A percentile compares a stretch with the other conserved stretches of the same genome.
Conservation (phyloP, 2,329 filamentous ascomycete species). For the Raffaelea albimanens region DNA sequence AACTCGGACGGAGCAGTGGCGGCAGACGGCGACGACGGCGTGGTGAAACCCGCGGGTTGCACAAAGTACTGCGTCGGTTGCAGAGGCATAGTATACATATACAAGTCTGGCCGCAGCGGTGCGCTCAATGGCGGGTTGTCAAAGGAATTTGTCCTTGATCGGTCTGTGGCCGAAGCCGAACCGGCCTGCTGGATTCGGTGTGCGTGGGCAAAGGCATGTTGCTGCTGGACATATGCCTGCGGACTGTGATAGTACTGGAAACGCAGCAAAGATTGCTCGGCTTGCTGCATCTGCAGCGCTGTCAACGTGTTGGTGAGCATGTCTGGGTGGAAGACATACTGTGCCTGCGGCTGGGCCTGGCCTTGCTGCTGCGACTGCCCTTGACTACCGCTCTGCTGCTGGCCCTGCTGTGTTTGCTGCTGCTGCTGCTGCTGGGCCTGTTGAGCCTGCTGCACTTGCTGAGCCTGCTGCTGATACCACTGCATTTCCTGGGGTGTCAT, state of each 20-base stretch:
- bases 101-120: constrained; percentile 47
- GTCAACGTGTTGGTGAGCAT: constrained; percentile 16
- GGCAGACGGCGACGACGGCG: constrained; percentile 46
- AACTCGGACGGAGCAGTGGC: constrained; percentile 37
- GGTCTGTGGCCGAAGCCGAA: constrained; percentile 29
- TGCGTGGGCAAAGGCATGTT: constrained; percentile 29
- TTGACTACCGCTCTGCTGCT: constrained; percentile 30
- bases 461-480: constrained; percentile 27
- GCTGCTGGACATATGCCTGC: constrained; percentile 33
- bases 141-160: constrained; percentile 54
- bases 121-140: constrained; percentile 52
- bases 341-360: constrained; percentile 29
- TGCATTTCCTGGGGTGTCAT: constrained; percentile 36
- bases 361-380: constrained; percentile 30
- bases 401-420: constrained; percentile 24
- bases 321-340: constrained; percentile 20
- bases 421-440: constrained; percentile 20
- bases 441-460: constrained; percentile 1
- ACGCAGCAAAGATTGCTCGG: constrained; percentile 23
- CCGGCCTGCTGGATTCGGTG: constrained; percentile 29
- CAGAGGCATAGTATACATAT: constrained; percentile 36
- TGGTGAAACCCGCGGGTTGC: constrained; percentile 28
- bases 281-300: constrained; percentile 32
- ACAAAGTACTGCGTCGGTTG: constrained; percentile 33
- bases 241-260: constrained; percentile 38